These are phyloP conservation scores for Debaryomyces robertsiae DNA, from an alignment of 1,139 yeast genomes.

Conservation along the genomic window DNA sequence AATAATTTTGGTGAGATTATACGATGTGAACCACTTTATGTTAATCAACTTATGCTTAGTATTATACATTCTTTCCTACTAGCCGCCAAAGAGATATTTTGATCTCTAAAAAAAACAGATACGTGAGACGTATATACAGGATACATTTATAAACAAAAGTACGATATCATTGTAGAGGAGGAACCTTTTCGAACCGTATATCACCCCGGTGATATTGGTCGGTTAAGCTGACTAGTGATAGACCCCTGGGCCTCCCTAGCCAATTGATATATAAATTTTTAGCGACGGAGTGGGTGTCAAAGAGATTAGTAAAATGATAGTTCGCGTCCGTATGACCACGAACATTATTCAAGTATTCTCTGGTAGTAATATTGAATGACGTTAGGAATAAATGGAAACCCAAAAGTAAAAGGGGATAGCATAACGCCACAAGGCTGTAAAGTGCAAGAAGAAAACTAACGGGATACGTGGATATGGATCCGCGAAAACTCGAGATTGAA, in stretches of 20 bases:
- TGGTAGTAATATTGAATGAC: slow-evolving; percentile 64
- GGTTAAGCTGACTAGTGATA: slow-evolving; percentile 38
- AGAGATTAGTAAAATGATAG: slow-evolving; percentile 42
- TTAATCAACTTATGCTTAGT: background rate
- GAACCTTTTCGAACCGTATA: slow-evolving; percentile 37
- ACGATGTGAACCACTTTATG: no score
- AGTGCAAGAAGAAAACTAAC: slow-evolving; percentile 52
- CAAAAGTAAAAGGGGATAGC: slow-evolving; percentile 59
- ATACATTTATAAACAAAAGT: slow-evolving; percentile 4
- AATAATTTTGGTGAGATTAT: no score
- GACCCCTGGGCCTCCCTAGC: slow-evolving; percentile 53
- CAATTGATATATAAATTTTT: slow-evolving; percentile 50
- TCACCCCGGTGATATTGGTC: slow-evolving; percentile 45
- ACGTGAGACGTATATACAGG: background rate
- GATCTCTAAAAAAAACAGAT: background rate
- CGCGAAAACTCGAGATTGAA: slow-evolving; percentile 17
- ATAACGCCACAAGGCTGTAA: slow-evolving; percentile 42
- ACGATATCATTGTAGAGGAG: slow-evolving; percentile 20
- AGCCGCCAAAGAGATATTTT: slow-evolving; percentile 5
- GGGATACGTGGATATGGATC: slow-evolving; percentile 35
- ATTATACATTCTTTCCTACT: background rate
- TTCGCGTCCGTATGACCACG: slow-evolving; percentile 21
- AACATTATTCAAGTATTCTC: slow-evolving; percentile 59
- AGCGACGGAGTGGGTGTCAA: slow-evolving; percentile 35
- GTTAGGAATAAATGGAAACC: slow-evolving; percentile 57